Evolutionary conservation across 768 basidiomycete genomes (phyloP).

Genomic region (Suillus americanus): DNA sequence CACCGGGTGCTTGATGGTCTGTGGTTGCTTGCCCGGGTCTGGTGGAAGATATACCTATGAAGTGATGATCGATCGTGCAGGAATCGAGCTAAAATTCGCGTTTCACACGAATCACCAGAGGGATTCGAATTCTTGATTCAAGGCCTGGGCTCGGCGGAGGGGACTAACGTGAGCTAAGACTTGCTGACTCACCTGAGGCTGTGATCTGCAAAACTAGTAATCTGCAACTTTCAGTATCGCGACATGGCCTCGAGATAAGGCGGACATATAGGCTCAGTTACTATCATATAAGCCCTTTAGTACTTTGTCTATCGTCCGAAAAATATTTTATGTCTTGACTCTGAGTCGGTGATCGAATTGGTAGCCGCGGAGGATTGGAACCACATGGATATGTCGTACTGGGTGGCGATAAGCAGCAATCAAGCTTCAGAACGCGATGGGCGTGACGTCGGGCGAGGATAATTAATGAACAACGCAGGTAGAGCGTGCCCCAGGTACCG

Average conservation of each 20-base stretch:
- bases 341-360: constrained; percentile 2
- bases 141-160: constrained; percentile 39
- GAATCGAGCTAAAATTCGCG: constrained; percentile 68
- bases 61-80: constrained; percentile 79
- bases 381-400: no score
- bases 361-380: constrained; percentile 9
- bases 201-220: neutral
- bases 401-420: neutral
- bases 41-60: constrained; percentile 69
- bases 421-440: neutral
- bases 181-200: no score
- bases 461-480: no score
- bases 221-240: neutral
- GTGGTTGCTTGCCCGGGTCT: constrained; percentile 67
- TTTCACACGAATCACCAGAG: constrained; percentile 68
- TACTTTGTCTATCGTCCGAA: constrained; percentile 33
- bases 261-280: neutral
- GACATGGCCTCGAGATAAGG: neutral
- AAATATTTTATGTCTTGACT: no score
- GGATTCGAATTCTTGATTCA: constrained; percentile 69
- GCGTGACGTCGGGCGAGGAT: neutral
- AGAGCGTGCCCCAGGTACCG: no score
- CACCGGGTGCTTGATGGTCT: constrained; percentile 67
- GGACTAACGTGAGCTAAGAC: constrained; percentile 12
- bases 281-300: neutral